Base-by-base conservation (phyloP, 202 grass and related monocot species). In the Carex sylvatica region DNA sequence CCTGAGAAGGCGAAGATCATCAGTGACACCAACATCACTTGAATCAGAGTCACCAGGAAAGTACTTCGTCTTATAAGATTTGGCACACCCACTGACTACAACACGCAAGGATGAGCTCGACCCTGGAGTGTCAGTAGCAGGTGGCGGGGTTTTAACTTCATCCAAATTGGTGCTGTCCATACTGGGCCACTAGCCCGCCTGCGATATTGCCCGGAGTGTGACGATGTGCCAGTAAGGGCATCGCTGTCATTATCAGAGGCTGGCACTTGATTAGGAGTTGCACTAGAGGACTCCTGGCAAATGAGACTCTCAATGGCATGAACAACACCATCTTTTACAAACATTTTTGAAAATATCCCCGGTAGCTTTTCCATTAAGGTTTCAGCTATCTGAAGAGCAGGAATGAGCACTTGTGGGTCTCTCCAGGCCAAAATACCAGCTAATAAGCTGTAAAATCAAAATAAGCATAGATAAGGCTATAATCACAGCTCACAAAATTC, bases 261-360 rank as follows among this genome's bases (percentile, higher is more conserved):
- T 23, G 61, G 44, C 15, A 77, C 19, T 54, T 91, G 86, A 89
- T 88, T 84, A 78, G 73, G 73, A 53, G 86, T 49, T 1, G 66
- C 33, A 81, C 18, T 84, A 38, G 89, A 90, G 52, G 82, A 51
- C 18, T 94, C 91, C n/a, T 58, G 40, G 44, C 84, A 88, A 83
- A 94, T 89, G 46, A 97, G 88, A 30, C 72, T 86, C 78, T 94
- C 94, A 33, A 97, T 86, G 70, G 94, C 91, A 88, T 97, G 91
- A 83, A 97, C 90, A 88, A 94, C 94, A 9, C 94, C 94, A 89
- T 97, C 94, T 86, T 91, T 91, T 64, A 97, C 88, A 89, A 97
- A 97, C 68, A 92, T 82, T 54, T 92, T 97, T 3, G 85, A 88
- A 82, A 97, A 97, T 89, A 85, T 97, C 46, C 71, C 88, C 4